These are phyloP conservation scores for Penicilliopsis zonata DNA, from an alignment of 495 filamentous ascomycete species.

Conservation along the genomic window DNA sequence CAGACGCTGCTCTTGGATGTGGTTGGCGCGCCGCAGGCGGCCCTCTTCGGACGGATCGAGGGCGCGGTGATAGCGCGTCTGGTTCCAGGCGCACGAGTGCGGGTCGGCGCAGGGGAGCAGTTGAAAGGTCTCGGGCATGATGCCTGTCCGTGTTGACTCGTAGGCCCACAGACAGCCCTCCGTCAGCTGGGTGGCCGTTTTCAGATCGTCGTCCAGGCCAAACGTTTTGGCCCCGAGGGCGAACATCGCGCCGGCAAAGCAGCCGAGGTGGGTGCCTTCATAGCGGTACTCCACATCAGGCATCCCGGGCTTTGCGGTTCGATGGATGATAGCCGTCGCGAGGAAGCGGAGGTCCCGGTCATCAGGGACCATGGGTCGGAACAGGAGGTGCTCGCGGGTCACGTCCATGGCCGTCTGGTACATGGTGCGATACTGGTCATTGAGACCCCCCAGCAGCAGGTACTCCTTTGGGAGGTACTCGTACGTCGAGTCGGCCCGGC, in stretches of 20 bases:
- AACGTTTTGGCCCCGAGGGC: slow-evolving; percentile 85
- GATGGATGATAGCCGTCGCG: slow-evolving; percentile 42
- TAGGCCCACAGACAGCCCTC: slow-evolving; percentile 96
- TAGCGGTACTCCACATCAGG: slow-evolving; percentile 30
- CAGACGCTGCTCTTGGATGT: slow-evolving; percentile 14
- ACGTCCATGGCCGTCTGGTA: slow-evolving; percentile 61
- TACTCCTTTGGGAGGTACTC: slow-evolving; percentile 85
- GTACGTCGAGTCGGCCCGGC: slow-evolving; percentile 80
- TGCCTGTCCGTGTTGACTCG: slow-evolving; percentile 63
- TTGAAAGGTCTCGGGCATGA: slow-evolving; percentile 76
- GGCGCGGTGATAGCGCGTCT: slow-evolving; percentile 47
- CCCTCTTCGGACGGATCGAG: slow-evolving; percentile 39
- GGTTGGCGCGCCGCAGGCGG: slow-evolving; percentile 16
- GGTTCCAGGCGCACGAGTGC: slow-evolving; percentile 62
- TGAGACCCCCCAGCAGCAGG: slow-evolving; percentile 67
- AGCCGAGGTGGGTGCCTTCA: slow-evolving; percentile 69
- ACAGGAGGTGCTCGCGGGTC: slow-evolving; percentile 67
- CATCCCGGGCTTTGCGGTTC: slow-evolving; percentile 19
- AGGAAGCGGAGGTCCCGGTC: slow-evolving; percentile 65
- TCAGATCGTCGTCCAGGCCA: slow-evolving; percentile 61
- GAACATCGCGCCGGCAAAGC: slow-evolving; percentile 92
- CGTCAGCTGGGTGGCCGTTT: slow-evolving; percentile 70
- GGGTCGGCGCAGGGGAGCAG: slow-evolving; percentile 55
- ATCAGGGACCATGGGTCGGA: slow-evolving; percentile 69
- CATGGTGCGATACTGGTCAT: slow-evolving; percentile 70